Base-by-base conservation (phyloP, 2,329 filamentous ascomycete genomes). In the Ophiostoma novo-ulmi region DNA sequence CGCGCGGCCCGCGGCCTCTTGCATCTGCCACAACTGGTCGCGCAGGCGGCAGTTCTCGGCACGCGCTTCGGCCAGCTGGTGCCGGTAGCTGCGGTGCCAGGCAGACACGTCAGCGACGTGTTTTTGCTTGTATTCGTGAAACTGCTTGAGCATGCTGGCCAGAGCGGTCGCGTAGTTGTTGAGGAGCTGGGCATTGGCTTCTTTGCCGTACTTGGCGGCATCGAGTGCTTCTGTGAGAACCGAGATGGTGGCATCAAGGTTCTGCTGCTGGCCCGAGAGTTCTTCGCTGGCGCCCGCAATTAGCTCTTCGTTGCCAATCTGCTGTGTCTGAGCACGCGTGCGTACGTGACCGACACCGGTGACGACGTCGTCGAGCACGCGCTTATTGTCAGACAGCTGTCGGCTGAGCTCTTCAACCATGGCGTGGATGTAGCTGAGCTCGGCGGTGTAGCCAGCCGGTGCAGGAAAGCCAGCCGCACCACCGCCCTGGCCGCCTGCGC, bases 401-500 rank as follows among this genome's bases (percentile, higher is more conserved):
- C 85, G 84, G 75, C 87, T 88, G 67, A 90, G 81, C 76, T 89
- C 87, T 76, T 90, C 88, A 13, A 90, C 88, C 85, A 90, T 87
- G 74, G 83, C 82, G 76, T 89, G 89, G 76, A 90, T 88, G 78
- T 88, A 87, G 76, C 88, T 89, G 72, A 90, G 83, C 78, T 90
- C 88, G 69, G 87, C 85, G 78, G 90, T 87, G 77, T 90, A 88
- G 67, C 87, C 88, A 22, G 88, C 88, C n/a, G 88, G 88, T 20
- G 86, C 88, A 17, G 88, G 87, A 64, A 84, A 82, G 67, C 83
- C 81, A 71, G 84, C 77, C 77, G 81, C 80, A 68, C 74, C 82
- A 72, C 81, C 82, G 55, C 73, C 72, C 58, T 38, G 20, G 52
- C 64, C 48, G 44, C 70, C 64, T 6, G 63, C 8, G 36, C 55